Evolutionary conservation across 1,139 yeast genomes (phyloP).

Genomic region (Suhomyces panamericanus): DNA sequence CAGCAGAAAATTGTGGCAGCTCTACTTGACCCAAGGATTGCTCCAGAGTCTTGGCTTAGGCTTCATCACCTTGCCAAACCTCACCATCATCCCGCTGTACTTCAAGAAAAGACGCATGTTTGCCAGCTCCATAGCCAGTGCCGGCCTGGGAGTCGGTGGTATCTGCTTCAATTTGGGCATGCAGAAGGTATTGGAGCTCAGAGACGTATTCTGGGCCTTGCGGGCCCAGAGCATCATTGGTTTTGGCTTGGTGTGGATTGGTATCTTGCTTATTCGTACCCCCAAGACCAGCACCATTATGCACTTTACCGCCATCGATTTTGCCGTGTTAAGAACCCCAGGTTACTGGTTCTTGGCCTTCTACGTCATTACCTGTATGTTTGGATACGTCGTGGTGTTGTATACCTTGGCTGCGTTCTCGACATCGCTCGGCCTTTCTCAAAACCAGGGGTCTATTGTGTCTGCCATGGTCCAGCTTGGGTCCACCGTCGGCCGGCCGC

Average conservation of each 20-base stretch:
- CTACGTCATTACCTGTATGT: constrained; percentile 36
- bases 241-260: constrained; percentile 28
- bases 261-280: constrained; percentile 23
- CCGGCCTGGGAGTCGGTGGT: constrained; percentile 68
- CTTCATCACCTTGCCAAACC: constrained; percentile 44
- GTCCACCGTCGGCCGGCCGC: constrained; percentile 36
- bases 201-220: constrained; percentile 43
- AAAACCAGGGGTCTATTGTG: constrained; percentile 47
- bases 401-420: constrained; percentile 37
- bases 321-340: constrained; percentile 26
- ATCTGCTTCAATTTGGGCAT: constrained; percentile 38
- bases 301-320: constrained; percentile 24
- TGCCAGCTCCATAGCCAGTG: constrained; percentile 57
- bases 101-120: constrained; percentile 55
- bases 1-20: constrained; percentile 50
- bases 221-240: constrained; percentile 34
- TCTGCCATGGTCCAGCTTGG: constrained; percentile 53
- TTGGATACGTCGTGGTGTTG: constrained; percentile 39
- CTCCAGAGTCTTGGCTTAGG: constrained; percentile 53
- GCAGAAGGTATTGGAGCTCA: constrained; percentile 26
- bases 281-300: constrained; percentile 25
- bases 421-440: constrained; percentile 27
- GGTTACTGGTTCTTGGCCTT: constrained; percentile 31
- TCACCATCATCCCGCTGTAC: constrained; percentile 57
- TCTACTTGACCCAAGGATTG: constrained; percentile 54